Evolutionary conservation across 2,329 filamentous ascomycete genomes (phyloP), one percentile per base, ranked within the genome.

Genomic region (Fusarium euwallaceae): DNA sequence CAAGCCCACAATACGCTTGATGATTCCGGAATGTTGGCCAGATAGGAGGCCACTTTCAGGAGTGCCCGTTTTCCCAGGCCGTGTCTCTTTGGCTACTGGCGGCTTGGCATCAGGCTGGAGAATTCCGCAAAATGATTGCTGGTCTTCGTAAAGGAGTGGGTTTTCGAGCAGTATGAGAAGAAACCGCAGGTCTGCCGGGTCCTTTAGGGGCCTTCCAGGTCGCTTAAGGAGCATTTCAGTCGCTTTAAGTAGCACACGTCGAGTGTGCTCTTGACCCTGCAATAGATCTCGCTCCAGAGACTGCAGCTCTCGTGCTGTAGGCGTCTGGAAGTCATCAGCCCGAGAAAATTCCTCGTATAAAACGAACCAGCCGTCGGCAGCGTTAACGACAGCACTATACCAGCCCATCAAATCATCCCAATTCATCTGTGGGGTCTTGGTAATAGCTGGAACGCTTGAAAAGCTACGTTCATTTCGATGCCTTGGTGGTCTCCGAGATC

Each of bases 1-100:
- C 11, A 98, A 84, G 1, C 95, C 95, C 29, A 97, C 82, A 43
- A 97, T 92, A 41, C 95, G 90, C 82, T 98, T 98, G 77, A 97
- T 90, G 63, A 98, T 93, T 6, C 93, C 93, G 3, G 94, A 95
- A 82, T 97, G 93, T 69, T 94, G 90, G 2, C 92, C 92, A 29
- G 89, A 86, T 12, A 86, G 79, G 9, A 84, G 87, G 0, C 86
- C 86, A 4, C 83, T 81, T 41, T 81, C 82, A 7, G 84, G 80
- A 4, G 67, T 55, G 4, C 65, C 36, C 8, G 70, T 59, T 24
- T 72, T 72, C 27, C 68, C 70, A 7, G 69, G 66, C 36, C 76
- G 75, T 16, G 74, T 69, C 34, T 76, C 76, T 10, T 61, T 74
- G 17, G 58, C 43, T 6, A 24, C 24, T 3, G 68, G 14, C 0